phyloP scores from a whole-genome alignment of 345 rosid genomes.

The Pelargonium nanum region DNA sequence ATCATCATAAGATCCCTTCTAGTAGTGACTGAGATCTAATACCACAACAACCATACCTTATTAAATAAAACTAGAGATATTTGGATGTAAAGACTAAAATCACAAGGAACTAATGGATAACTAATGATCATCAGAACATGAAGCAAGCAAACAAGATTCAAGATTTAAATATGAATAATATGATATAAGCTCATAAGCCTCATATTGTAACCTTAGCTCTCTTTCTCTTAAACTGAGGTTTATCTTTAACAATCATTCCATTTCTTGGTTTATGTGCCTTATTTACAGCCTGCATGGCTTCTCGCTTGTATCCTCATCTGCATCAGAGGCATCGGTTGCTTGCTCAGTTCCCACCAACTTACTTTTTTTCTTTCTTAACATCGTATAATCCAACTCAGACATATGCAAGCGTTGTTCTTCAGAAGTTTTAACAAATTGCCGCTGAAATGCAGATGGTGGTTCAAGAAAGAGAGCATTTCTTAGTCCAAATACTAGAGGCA shows the following conservation, averaged over 20 bases:
- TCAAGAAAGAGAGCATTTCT: slow-evolving; percentile 70
- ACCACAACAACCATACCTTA: too few relatives aligned
- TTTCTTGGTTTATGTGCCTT: slow-evolving; percentile 20
- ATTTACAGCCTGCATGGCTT: slow-evolving; percentile 9
- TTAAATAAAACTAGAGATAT: too few relatives aligned
- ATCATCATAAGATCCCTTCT: too few relatives aligned
- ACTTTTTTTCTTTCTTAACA: slow-evolving; percentile 33
- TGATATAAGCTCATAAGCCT: background rate
- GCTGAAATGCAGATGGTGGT: slow-evolving; percentile 69
- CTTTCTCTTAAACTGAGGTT: slow-evolving; percentile 70
- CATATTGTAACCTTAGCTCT: slow-evolving; percentile 49
- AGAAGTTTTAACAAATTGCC: slow-evolving; percentile 38
- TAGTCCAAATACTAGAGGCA: slow-evolving; percentile 66
- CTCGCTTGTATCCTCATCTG: slow-evolving; percentile 25
- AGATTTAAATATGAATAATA: background rate
- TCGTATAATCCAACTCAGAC: slow-evolving; percentile 35
- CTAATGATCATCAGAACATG: too few relatives aligned
- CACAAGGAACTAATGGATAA: too few relatives aligned
- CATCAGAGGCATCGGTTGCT: slow-evolving; percentile 17
- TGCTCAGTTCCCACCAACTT: slow-evolving; percentile 22
- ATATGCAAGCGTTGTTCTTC: slow-evolving; percentile 51
- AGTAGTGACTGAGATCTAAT: too few relatives aligned
- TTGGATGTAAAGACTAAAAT: too few relatives aligned
- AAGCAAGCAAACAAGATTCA: background rate
- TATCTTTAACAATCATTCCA: slow-evolving; percentile 42